Evolutionary conservation across 2,329 filamentous ascomycete genomes (phyloP).

Genomic region (Aspergillus sp.): DNA sequence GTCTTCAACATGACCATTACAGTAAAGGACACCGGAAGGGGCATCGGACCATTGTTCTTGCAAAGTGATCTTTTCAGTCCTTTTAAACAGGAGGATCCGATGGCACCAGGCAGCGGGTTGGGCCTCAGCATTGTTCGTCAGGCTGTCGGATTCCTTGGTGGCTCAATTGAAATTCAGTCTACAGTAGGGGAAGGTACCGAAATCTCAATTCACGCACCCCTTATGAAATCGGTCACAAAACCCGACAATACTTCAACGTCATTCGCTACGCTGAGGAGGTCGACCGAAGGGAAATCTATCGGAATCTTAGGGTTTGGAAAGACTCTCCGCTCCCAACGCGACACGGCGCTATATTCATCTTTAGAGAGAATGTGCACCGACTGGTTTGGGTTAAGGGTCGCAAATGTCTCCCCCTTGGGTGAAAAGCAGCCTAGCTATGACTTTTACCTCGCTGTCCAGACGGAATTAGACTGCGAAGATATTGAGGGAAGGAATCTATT

Average conservation of each 20-base stretch:
- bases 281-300: slow-evolving; percentile 14
- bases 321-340: slow-evolving; percentile 11
- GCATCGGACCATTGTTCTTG: slow-evolving; percentile 25
- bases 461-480: slow-evolving; percentile 21
- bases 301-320: slow-evolving; percentile 21
- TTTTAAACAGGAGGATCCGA: slow-evolving; percentile 59
- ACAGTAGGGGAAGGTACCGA: slow-evolving; percentile 26
- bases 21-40: slow-evolving; percentile 31
- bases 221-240: background rate
- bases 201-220: slow-evolving; percentile 10
- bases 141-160: slow-evolving; percentile 26
- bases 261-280: background rate
- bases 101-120: slow-evolving; percentile 58
- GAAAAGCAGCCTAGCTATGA: slow-evolving; percentile 10
- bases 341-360: slow-evolving; percentile 16
- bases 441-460: slow-evolving; percentile 24
- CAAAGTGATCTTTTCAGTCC: slow-evolving; percentile 49
- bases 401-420: slow-evolving; percentile 2
- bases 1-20: slow-evolving; percentile 18
- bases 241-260: no score
- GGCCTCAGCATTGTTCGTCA: slow-evolving; percentile 58
- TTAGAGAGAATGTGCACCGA: slow-evolving; percentile 21
- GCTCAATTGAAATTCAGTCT: slow-evolving; percentile 27
- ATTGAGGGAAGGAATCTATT: slow-evolving; percentile 13
- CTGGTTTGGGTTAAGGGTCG: slow-evolving; percentile 19